Evolutionary conservation across 306 rosid species (phyloP).

Genomic region (Sicyos baderoa): DNA sequence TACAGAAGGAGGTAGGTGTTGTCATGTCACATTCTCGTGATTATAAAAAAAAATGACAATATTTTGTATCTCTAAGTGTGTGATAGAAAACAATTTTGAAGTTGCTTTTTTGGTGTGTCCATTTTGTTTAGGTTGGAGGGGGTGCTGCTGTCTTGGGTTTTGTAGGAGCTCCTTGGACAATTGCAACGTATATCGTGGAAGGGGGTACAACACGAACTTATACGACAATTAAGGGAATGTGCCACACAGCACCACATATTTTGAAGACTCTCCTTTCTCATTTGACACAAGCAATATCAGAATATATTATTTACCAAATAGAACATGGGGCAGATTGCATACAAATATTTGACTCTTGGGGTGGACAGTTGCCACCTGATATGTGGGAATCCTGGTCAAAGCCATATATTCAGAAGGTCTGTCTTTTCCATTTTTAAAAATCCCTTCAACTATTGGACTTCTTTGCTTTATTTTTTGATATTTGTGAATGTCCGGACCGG

Average conservation of each 20-base stretch:
- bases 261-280: slow-evolving; percentile 82
- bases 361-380: slow-evolving; percentile 84
- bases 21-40: slow-evolving; percentile 14
- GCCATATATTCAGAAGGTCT: slow-evolving; percentile 83
- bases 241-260: slow-evolving; percentile 81
- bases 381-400: slow-evolving; percentile 98
- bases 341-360: slow-evolving; percentile 99
- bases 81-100: not conserved
- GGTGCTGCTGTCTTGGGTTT: slow-evolving; percentile 92
- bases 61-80: not conserved
- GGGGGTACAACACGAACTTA: slow-evolving; percentile 88
- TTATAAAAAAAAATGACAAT: slow-evolving; percentile 11
- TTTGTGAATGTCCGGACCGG: too few relatives aligned
- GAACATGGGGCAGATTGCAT: slow-evolving; percentile 95
- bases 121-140: slow-evolving; percentile 55
- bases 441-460: not conserved
- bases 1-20: slow-evolving; percentile 57
- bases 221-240: slow-evolving; percentile 86
- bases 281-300: slow-evolving; percentile 74
- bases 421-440: not conserved
- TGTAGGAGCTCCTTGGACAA: slow-evolving; percentile 99
- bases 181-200: slow-evolving; percentile 94
- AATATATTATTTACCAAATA: slow-evolving; percentile 75
- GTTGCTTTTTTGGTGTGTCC: slow-evolving; percentile 8
- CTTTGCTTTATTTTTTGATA: too few relatives aligned